Conservation (phyloP, 1,284 basidiomycete species). For the Sporisorium sorghi region DNA sequence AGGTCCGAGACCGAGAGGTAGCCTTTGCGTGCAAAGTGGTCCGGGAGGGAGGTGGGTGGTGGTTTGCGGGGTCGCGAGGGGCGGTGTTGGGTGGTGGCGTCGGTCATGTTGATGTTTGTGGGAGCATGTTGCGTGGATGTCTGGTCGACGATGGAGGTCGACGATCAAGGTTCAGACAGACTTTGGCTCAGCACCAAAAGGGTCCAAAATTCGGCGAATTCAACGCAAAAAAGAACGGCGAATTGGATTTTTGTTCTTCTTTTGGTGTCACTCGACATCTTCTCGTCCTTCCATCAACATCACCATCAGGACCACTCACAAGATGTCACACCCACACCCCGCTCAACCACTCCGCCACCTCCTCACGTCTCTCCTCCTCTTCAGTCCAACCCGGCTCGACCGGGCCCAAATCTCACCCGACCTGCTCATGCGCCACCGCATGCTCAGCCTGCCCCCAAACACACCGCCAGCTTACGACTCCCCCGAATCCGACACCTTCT, state of each 20-base stretch:
- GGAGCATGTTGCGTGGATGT: not conserved
- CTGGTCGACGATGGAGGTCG: not conserved
- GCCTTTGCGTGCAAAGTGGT: conserved; percentile 47
- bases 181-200: not conserved
- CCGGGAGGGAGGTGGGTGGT: conserved; percentile 33
- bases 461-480: conserved; percentile 19
- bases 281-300: not conserved
- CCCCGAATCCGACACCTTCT: conserved; percentile 4
- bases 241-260: not conserved
- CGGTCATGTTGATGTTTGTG: not conserved
- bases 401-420: conserved; percentile 27
- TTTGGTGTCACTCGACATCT: conserved; percentile 7
- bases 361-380: conserved; percentile 27
- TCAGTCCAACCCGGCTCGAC: conserved; percentile 13
- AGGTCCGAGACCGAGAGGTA: conserved; percentile 63
- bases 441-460: conserved; percentile 22
- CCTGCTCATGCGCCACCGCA: conserved; percentile 35
- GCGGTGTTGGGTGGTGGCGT: not conserved
- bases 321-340: not conserved
- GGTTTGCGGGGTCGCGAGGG: conserved; percentile 7
- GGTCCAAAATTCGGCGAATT: conserved; percentile 12
- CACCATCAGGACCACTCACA: not conserved
- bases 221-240: conserved; percentile 1
- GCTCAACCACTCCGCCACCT: conserved; percentile 10
- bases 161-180: not conserved